phyloP scores from a whole-genome alignment of 164 flowering plant genomes.

The Aristolochia californica region DNA sequence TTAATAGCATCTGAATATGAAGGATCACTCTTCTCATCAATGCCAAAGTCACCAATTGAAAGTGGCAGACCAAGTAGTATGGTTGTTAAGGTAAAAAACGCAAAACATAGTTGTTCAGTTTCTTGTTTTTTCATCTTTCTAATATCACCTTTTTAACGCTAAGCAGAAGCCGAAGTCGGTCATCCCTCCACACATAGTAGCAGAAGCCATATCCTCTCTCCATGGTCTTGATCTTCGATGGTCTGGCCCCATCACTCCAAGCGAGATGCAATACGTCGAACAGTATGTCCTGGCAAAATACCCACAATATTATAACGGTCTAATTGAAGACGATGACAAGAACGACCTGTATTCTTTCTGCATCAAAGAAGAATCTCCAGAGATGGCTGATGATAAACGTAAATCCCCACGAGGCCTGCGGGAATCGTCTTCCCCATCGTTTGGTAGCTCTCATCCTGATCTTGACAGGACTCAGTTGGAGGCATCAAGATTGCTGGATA shows the following conservation, averaged over 20 bases:
- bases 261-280: constrained; percentile 65
- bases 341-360: constrained; percentile 35
- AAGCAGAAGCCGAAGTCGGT: constrained; percentile 52
- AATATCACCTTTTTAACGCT: background rate
- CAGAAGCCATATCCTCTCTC: constrained; percentile 76
- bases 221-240: constrained; percentile 63
- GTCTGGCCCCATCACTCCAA: constrained; percentile 84
- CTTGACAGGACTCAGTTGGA: constrained; percentile 47
- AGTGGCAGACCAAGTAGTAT: constrained; percentile 49
- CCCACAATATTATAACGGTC: constrained; percentile 57
- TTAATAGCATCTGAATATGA: constrained; percentile 21
- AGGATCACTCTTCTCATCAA: constrained; percentile 20
- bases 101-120: background rate
- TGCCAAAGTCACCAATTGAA: constrained; percentile 27
- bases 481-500: constrained; percentile 57
- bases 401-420: constrained; percentile 42
- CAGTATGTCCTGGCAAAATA: constrained; percentile 70
- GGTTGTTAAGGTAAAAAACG: constrained; percentile 47
- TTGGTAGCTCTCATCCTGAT: constrained; percentile 39
- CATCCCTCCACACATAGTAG: constrained; percentile 69
- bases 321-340: constrained; percentile 40
- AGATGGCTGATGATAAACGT: constrained; percentile 33
- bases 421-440: constrained; percentile 32
- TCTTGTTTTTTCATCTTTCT: background rate
- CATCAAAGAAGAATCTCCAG: constrained; percentile 38